These are phyloP conservation scores for Fragilaria crotonensis DNA, from an alignment of 108 stramenopile genomes.

Conservation along the genomic window DNA sequence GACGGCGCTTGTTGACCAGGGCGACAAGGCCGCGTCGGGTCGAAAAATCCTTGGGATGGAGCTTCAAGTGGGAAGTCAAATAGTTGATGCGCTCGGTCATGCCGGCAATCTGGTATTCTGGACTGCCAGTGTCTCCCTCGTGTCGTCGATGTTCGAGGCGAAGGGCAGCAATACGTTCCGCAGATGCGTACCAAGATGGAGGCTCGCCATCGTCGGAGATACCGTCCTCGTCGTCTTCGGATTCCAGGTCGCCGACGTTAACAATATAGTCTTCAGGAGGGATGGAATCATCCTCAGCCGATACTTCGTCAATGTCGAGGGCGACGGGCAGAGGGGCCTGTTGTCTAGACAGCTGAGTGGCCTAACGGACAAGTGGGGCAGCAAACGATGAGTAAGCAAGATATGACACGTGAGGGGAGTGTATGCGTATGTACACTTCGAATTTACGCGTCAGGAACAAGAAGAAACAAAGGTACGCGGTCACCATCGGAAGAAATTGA, in stretches of 20 bases:
- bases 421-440: no score
- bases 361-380: no score
- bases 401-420: no score
- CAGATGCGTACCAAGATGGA: constrained; percentile 38
- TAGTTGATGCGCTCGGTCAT: constrained; percentile 93
- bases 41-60: constrained; percentile 92
- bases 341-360: no score
- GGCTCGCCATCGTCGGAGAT: constrained; percentile 39
- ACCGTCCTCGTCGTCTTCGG: constrained; percentile 32
- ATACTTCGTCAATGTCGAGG: constrained; percentile 12
- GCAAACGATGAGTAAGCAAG: no score
- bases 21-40: constrained; percentile 93
- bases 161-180: constrained; percentile 52
- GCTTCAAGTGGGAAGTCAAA: constrained; percentile 86
- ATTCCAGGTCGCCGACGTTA: constrained; percentile 53
- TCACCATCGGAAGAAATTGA: constrained; percentile 23
- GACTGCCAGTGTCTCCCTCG: constrained; percentile 85
- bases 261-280: constrained; percentile 57
- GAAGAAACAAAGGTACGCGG: no score
- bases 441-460: no score
- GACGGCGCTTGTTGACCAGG: constrained; percentile 93
- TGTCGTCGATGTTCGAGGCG: constrained; percentile 60
- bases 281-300: constrained; percentile 13
- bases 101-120: constrained; percentile 91
- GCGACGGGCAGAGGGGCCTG: not conserved